Evolutionary conservation across 345 rosid species (phyloP), one percentile per base, ranked within the genome.

Genomic region (Rubroshorea leprosula): DNA sequence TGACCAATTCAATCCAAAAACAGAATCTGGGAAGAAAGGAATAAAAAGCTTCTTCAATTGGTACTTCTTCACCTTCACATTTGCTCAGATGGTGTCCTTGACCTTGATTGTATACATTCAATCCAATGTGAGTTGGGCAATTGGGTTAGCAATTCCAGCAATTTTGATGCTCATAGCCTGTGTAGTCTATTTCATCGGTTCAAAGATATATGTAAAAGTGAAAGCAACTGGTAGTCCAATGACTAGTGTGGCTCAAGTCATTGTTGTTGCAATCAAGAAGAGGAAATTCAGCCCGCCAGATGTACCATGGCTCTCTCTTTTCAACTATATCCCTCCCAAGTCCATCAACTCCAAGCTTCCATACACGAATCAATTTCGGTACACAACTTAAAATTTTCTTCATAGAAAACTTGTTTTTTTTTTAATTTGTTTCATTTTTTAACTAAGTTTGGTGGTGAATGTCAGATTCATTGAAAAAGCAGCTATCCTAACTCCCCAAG

Each of bases 11-110:
- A 80, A 88, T 65, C 92, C 96, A 2, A 62, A 74, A 16, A 72
- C 92, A 0, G 86, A 80, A 39, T 74, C 96, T 0, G 96, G 96
- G 23, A 83, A 83, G 67, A 83, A 63, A 67, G 92, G 92, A 21
- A 75, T 85, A 53, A 76, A 80, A 57, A 87, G 89, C 61, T 87
- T 87, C 83, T 83, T 87, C 74, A 87, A 87, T 65, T 87, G 96
- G 96, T 85, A 87, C 66, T 79, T 85, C 76, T 87, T 79, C 70
- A 85, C 87, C 53, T 87, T 76, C 80, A 87, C 86, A 27, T 85
- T 87, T 1, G 92, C 96, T 7, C 83, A 80, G 67, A 71, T 85
- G 81, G 60, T 87, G 22, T 76, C 96, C 4, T 62, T 85, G 63
- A 87, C 96, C 0, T 59, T 83, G 16, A 78, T 87, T 45, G 89